phyloP scores from a whole-genome alignment of 2,329 filamentous ascomycete species.

The Trichoderma koningii region DNA sequence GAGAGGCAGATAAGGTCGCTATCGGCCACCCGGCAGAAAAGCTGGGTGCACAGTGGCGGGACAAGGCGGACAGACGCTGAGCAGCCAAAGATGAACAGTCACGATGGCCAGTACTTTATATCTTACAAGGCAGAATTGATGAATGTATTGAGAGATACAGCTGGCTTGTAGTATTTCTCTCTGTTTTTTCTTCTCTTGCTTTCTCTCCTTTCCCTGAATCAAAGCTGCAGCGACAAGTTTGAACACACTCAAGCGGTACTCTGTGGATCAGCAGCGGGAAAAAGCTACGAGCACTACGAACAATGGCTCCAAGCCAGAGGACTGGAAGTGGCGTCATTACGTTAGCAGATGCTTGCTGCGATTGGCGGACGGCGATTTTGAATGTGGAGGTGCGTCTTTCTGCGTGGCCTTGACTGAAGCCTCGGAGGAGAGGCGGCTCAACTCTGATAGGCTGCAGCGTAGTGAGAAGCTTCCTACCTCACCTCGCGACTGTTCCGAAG shows the following conservation, averaged over 20 bases:
- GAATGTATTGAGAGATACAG: neutral
- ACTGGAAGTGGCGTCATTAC: conserved; percentile 6
- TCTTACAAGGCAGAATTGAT: neutral
- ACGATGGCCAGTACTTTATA: too few relatives aligned
- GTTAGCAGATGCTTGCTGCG: neutral
- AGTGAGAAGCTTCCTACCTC: too few relatives aligned
- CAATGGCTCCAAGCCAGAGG: neutral
- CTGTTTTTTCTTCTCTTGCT: neutral
- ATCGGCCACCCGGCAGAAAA: conserved; percentile 10
- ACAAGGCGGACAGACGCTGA: neutral
- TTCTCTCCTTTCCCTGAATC: neutral
- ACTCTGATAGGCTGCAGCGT: too few relatives aligned
- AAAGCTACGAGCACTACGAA: neutral
- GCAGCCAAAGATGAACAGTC: neutral
- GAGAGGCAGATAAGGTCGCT: conserved; percentile 6
- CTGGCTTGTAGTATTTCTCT: neutral
- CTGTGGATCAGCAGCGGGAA: conserved; percentile 15
- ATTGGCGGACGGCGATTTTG: neutral
- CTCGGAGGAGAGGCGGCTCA: too few relatives aligned
- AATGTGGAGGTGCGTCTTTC: too few relatives aligned
- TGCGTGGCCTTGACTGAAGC: too few relatives aligned
- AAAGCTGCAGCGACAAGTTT: neutral
- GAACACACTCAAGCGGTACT: neutral
- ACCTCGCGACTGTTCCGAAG: too few relatives aligned
- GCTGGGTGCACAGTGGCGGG: conserved; percentile 13